These are phyloP conservation scores for Adenanthera pavonina DNA, from an alignment of 306 rosid genomes.

Conservation along the genomic window DNA sequence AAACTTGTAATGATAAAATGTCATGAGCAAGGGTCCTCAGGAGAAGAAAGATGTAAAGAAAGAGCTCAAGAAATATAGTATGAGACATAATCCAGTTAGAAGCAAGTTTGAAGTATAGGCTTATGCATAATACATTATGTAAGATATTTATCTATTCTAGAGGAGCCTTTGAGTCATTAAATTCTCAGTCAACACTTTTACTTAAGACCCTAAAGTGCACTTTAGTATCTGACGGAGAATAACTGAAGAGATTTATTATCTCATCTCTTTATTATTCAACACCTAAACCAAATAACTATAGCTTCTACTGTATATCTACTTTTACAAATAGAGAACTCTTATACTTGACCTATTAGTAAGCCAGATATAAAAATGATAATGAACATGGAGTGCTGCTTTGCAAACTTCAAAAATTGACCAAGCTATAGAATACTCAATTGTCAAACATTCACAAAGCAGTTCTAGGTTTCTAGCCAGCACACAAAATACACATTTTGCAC, in stretches of 20 bases:
- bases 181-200: neutral
- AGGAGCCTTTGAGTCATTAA: neutral
- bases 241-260: neutral
- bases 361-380: constrained; percentile 12
- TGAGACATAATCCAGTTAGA: neutral
- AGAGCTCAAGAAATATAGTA: neutral
- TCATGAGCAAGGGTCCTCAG: neutral
- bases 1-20: neutral
- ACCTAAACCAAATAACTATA: neutral
- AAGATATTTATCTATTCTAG: neutral
- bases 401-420: neutral
- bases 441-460: neutral
- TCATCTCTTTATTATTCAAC: neutral
- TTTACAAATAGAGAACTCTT: constrained; percentile 6
- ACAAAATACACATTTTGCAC: constrained; percentile 25
- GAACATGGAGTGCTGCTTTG: neutral
- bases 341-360: constrained; percentile 14
- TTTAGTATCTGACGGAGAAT: neutral
- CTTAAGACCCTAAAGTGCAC: neutral
- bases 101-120: neutral
- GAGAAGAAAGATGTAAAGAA: constrained; percentile 1
- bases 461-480: neutral
- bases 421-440: constrained; percentile 4
- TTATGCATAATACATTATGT: neutral
- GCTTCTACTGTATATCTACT: neutral